Percentiles rank a stretch among this genome's conserved stretches.
These are phyloP conservation scores for Tympanopsis confertula DNA, from an alignment of 2,329 filamentous ascomycete genomes.

Conservation along the genomic window DNA sequence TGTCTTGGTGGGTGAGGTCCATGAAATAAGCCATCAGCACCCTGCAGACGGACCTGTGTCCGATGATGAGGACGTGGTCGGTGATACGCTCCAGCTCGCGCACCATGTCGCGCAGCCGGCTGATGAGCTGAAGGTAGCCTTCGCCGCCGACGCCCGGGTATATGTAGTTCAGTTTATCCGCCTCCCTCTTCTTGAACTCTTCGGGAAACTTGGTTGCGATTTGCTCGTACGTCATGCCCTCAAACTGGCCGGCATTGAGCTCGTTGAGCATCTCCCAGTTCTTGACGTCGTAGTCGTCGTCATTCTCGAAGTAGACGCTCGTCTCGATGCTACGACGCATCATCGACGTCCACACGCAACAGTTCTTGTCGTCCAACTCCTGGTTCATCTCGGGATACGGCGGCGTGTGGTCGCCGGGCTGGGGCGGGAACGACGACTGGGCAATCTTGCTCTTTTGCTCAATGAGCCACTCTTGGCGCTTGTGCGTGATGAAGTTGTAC, in stretches of 20 bases:
- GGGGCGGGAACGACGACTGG: slow-evolving; percentile 72
- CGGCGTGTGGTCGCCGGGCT: slow-evolving; percentile 81
- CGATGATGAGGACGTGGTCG: slow-evolving; percentile 85
- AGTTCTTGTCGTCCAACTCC: slow-evolving; percentile 70
- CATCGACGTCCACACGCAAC: slow-evolving; percentile 98
- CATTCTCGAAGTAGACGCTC: slow-evolving; percentile 74
- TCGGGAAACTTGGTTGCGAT: slow-evolving; percentile 67
- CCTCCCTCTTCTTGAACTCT: slow-evolving; percentile 68
- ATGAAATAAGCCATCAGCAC: slow-evolving; percentile 95
- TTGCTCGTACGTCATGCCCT: slow-evolving; percentile 87
- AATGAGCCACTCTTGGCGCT: slow-evolving; percentile 71
- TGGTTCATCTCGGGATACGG: slow-evolving; percentile 77
- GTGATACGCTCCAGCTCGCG: slow-evolving; percentile 95
- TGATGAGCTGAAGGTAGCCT: slow-evolving; percentile 94
- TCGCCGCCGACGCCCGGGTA: slow-evolving; percentile 94
- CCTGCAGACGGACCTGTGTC: slow-evolving; percentile 81
- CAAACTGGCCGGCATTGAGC: slow-evolving; percentile 82
- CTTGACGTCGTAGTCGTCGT: slow-evolving; percentile 93
- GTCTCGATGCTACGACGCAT: slow-evolving; percentile 81
- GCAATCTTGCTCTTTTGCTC: slow-evolving; percentile 70
- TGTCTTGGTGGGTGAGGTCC: slow-evolving; percentile 78
- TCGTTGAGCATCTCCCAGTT: slow-evolving; percentile 98
- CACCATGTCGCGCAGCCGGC: slow-evolving; percentile 86
- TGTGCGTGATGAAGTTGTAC: slow-evolving; percentile 70
- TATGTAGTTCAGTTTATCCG: slow-evolving; percentile 88